Evolutionary conservation across 148 eudicot species (phyloP).

Genomic region (Rhododendron simsii): DNA sequence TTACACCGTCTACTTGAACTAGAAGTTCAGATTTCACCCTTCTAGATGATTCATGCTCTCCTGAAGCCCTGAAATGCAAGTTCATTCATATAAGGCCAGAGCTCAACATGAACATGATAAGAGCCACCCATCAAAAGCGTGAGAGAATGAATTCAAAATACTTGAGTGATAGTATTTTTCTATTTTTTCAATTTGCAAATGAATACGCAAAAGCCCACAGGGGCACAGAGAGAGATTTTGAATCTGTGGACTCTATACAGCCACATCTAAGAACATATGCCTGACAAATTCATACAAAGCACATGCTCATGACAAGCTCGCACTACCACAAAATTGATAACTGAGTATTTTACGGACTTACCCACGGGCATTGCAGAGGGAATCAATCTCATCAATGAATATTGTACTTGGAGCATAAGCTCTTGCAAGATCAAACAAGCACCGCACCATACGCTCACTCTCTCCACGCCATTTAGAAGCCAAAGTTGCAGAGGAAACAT

Average conservation of each 20-base stretch:
- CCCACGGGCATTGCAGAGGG: conserved; percentile 98
- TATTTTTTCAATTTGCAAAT: background rate
- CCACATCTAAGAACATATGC: background rate
- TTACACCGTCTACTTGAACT: conserved; percentile 98
- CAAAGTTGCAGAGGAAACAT: conserved; percentile 96
- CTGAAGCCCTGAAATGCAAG: conserved; percentile 72
- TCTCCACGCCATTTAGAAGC: conserved; percentile 99
- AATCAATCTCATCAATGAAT: conserved; percentile 97
- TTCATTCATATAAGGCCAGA: conserved; percentile 7
- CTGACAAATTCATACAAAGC: too few species aligned
- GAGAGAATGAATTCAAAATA: conserved; percentile 1
- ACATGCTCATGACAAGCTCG: conserved; percentile 1
- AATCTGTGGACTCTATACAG: background rate
- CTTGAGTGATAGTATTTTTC: background rate
- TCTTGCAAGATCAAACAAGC: conserved; percentile 95
- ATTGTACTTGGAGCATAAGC: conserved; percentile 98
- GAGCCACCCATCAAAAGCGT: background rate
- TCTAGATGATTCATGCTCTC: conserved; percentile 98
- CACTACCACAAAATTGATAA: background rate
- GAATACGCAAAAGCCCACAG: background rate
- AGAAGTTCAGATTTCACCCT: conserved; percentile 98
- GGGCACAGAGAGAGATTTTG: background rate
- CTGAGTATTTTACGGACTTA: conserved; percentile 22
- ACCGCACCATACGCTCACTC: conserved; percentile 96
- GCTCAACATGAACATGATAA: background rate